phyloP scores from a whole-genome alignment of 2,329 filamentous ascomycete species.

The Byssoonygena ceratinophila region DNA sequence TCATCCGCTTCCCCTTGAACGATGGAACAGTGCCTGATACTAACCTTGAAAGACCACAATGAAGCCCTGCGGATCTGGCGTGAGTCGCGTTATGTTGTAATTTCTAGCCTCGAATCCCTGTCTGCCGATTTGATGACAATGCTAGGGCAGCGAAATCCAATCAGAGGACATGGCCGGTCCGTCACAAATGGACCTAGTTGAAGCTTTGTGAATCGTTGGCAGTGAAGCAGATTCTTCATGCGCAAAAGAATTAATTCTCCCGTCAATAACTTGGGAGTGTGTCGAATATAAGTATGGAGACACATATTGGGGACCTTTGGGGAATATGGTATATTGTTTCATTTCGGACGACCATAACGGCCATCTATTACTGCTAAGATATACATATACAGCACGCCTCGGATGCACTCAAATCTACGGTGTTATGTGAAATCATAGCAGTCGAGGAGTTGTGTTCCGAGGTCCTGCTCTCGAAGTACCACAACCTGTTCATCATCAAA shows the following conservation, averaged over 20 bases:
- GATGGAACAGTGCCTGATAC: constrained; percentile 6
- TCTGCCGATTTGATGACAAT: constrained; percentile 1
- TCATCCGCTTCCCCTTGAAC: background rate
- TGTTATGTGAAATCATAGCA: constrained; percentile 74
- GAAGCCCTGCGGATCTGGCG: constrained; percentile 5
- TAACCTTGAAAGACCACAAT: background rate
- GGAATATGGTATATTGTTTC: background rate
- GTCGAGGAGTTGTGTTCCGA: constrained; percentile 61
- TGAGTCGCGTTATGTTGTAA: background rate
- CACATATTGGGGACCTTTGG: constrained; percentile 5
- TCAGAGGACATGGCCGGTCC: background rate
- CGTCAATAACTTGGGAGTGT: no score
- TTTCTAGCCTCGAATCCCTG: constrained; percentile 4
- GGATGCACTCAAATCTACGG: background rate
- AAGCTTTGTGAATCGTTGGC: background rate
- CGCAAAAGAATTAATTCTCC: no score
- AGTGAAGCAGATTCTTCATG: no score
- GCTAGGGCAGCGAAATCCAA: constrained; percentile 1
- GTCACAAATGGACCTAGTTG: background rate
- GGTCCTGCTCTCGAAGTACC: constrained; percentile 58
- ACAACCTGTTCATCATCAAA: constrained; percentile 93
- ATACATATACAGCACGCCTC: no score
- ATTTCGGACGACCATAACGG: no score
- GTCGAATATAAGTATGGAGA: background rate
- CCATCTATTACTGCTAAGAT: no score